Evolutionary conservation across 2,329 filamentous ascomycete genomes (phyloP).

Genomic region (Diaporthe sp.): DNA sequence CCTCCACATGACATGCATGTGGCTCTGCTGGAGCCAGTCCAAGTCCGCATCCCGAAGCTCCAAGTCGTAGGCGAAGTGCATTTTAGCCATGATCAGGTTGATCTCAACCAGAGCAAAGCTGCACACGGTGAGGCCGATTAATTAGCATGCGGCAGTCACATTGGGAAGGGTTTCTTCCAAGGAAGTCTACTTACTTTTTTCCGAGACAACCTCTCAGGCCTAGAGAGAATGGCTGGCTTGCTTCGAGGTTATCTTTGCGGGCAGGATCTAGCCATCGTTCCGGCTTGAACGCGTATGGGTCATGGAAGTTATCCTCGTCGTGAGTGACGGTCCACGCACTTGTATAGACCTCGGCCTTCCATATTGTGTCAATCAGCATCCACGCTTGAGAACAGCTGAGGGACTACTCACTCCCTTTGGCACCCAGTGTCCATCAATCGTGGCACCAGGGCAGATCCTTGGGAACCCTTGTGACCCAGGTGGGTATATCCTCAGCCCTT

Average conservation of each 20-base stretch:
- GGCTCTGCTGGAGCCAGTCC: conserved; percentile 23
- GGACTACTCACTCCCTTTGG: not conserved
- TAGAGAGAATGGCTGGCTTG: conserved; percentile 30
- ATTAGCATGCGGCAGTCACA: not conserved
- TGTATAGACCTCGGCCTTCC: conserved; percentile 20
- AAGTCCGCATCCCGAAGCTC: not conserved
- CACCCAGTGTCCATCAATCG: conserved; percentile 19
- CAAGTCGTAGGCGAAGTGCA: conserved; percentile 22
- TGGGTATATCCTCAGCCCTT: conserved; percentile 45
- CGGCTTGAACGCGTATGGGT: conserved; percentile 11
- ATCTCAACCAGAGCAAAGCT: conserved; percentile 28
- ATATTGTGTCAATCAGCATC: not conserved
- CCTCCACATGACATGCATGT: conserved; percentile 24
- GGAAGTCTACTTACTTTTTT: not conserved
- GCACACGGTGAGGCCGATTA: accelerated
- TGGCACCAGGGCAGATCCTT: conserved; percentile 5
- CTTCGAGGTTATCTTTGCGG: conserved; percentile 21
- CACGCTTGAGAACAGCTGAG: not conserved
- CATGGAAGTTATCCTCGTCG: conserved; percentile 13
- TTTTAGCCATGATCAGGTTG: conserved; percentile 25
- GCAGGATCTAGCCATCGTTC: conserved; percentile 24
- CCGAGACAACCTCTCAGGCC: conserved; percentile 23
- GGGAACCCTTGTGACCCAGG: conserved; percentile 35
- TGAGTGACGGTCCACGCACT: conserved; percentile 24
- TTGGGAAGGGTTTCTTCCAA: accelerated